Percentiles rank a stretch among this genome's conserved stretches.
Conservation (phyloP, 2,329 filamentous ascomycete species). For the Alternaria sp. region DNA sequence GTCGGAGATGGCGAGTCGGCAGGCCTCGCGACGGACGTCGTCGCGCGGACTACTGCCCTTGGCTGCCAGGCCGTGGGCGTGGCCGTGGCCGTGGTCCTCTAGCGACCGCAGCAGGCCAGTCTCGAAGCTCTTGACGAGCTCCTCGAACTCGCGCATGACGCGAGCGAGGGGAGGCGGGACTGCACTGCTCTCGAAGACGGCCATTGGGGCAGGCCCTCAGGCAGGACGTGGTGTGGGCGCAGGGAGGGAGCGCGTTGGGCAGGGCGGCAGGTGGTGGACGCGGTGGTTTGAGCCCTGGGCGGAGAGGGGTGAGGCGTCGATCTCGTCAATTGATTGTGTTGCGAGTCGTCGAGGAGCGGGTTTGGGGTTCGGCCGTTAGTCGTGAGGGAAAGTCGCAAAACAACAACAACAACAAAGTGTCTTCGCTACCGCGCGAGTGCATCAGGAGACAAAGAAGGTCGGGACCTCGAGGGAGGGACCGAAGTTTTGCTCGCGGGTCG, state of each 20-base stretch:
- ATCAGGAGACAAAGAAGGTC: conserved; percentile 17
- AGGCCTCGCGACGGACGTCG: conserved; percentile 39
- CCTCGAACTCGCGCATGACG: conserved; percentile 46
- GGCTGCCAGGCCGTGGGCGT: conserved; percentile 1
- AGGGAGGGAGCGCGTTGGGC: conserved; percentile 6
- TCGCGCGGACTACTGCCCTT: conserved; percentile 19
- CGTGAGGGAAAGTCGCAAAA: conserved; percentile 14
- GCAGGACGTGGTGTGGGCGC: conserved; percentile 13
- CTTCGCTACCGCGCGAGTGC: conserved; percentile 12
- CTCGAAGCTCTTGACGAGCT: conserved; percentile 42
- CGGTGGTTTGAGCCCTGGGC: conserved; percentile 1
- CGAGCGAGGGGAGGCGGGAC: conserved; percentile 34
- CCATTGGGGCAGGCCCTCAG: conserved; percentile 33
- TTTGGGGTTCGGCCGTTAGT: conserved; percentile 17
- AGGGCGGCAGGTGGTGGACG: conserved; percentile 9
- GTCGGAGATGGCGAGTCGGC: conserved; percentile 44
- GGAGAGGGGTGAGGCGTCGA: conserved; percentile 10
- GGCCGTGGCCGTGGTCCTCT: conserved; percentile 14
- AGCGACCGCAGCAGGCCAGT: conserved; percentile 41
- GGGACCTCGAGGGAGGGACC: conserved; percentile 16
- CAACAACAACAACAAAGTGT: conserved; percentile 13
- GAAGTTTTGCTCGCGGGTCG: conserved; percentile 27
- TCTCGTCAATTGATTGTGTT: not conserved
- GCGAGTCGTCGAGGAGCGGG: not conserved
- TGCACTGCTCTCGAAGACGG: conserved; percentile 36